Percentiles rank a stretch among this genome's conserved stretches.
Conservation (phyloP, 345 rosid species). For the Populus nigra region DNA sequence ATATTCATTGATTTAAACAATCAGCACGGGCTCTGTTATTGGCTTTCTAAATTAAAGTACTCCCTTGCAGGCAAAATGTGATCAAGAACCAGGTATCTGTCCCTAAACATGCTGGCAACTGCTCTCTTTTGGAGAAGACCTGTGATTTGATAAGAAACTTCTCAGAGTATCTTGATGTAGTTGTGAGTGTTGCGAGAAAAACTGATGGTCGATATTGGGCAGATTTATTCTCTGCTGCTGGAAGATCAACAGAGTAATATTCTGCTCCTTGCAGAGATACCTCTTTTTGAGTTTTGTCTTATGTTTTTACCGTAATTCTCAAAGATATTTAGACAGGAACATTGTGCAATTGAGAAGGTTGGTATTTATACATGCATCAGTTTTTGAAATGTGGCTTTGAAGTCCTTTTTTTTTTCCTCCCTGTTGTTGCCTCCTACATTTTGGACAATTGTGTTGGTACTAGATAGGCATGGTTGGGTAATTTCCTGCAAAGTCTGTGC, state of each 20-base stretch:
- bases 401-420: not conserved
- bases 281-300: constrained; percentile 4
- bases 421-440: not conserved
- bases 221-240: constrained; percentile 91
- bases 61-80: constrained; percentile 52
- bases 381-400: not conserved
- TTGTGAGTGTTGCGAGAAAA: constrained; percentile 97
- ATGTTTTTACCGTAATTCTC: not conserved
- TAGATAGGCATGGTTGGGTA: not conserved
- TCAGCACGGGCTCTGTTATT: not conserved
- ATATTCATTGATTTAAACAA: not conserved
- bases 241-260: constrained; percentile 95
- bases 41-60: not conserved
- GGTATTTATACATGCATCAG: not conserved
- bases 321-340: not conserved
- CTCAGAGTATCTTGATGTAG: constrained; percentile 87
- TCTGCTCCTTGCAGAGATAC: constrained; percentile 5
- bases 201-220: constrained; percentile 99
- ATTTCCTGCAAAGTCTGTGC: not conserved
- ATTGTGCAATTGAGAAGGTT: not conserved
- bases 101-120: constrained; percentile 31
- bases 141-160: constrained; percentile 85
- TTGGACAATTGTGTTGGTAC: not conserved
- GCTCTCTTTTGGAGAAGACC: constrained; percentile 81
- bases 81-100: constrained; percentile 62